Evolutionary conservation across 2,329 filamentous ascomycete species (phyloP).

Genomic region (Falciphora oryzae): DNA sequence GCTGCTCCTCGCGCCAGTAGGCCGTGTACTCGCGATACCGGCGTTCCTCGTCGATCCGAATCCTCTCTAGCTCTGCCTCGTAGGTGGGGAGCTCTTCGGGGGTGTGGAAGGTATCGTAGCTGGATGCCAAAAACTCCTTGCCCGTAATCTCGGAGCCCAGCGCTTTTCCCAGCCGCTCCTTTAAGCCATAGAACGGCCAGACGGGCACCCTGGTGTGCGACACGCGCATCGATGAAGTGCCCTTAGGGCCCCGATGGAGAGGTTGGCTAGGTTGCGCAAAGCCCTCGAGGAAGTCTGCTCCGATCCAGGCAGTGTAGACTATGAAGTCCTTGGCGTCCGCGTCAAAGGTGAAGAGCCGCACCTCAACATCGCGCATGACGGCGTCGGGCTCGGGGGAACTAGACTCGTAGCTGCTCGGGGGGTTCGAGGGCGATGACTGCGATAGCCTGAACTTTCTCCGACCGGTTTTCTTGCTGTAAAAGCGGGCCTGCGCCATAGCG

Average conservation of each 20-base stretch:
- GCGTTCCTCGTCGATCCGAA: conserved; percentile 30
- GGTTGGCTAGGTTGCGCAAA: conserved; percentile 43
- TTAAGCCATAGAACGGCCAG: conserved; percentile 50
- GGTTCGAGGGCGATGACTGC: neutral
- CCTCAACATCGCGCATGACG: conserved; percentile 40
- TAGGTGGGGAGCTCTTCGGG: conserved; percentile 22
- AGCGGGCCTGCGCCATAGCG: conserved; percentile 51
- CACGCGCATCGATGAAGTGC: conserved; percentile 23
- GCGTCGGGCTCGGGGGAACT: conserved; percentile 5
- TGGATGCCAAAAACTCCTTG: conserved; percentile 20
- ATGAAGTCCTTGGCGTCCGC: conserved; percentile 43
- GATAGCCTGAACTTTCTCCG: neutral
- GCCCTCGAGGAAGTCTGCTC: conserved; percentile 40
- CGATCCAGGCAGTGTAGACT: conserved; percentile 46
- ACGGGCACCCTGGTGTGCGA: conserved; percentile 43
- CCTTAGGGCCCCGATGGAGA: conserved; percentile 10
- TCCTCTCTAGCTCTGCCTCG: conserved; percentile 37
- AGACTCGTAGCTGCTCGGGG: neutral
- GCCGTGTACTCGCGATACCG: conserved; percentile 14
- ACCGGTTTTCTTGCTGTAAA: conserved; percentile 31
- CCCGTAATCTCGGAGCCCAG: conserved; percentile 47
- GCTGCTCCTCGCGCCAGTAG: conserved; percentile 30
- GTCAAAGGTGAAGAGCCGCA: conserved; percentile 47
- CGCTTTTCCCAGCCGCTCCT: conserved; percentile 48
- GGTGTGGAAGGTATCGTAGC: conserved; percentile 13